Conservation (phyloP, 176 grass and related monocot species). For the Chloris gayana region DNA sequence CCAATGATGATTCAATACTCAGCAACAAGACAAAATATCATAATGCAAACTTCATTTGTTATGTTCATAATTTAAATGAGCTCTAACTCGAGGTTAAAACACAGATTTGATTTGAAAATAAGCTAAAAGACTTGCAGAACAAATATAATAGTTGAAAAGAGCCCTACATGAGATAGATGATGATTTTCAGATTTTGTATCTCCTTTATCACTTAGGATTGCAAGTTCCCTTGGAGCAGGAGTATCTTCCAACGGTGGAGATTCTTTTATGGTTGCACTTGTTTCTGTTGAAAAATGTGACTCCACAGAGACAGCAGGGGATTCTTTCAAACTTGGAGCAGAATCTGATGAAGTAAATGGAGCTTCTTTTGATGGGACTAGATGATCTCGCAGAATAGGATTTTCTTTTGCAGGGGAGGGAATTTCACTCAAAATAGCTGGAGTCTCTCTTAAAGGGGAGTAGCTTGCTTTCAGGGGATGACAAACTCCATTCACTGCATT, state of each 20-base stretch:
- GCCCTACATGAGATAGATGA: constrained; percentile 62
- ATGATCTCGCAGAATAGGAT: constrained; percentile 33
- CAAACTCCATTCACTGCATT: constrained; percentile 33
- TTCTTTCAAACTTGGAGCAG: constrained; percentile 40
- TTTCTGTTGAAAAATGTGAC: constrained; percentile 51
- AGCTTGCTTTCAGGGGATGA: constrained; percentile 38
- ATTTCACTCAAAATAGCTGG: constrained; percentile 43
- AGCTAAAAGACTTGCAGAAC: constrained; percentile 11
- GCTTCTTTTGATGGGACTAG: constrained; percentile 42
- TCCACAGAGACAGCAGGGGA: constrained; percentile 34
- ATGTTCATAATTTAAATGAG: neutral
- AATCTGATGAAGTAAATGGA: constrained; percentile 37
- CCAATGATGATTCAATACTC: neutral
- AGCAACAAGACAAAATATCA: constrained; percentile 14
- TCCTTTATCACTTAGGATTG: constrained; percentile 44
- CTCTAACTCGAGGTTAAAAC: neutral
- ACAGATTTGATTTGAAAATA: neutral
- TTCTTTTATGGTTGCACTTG: constrained; percentile 26
- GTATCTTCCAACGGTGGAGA: constrained; percentile 16
- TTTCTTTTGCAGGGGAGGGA: constrained; percentile 34
- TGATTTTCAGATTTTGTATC: constrained; percentile 32
- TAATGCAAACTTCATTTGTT: neutral
- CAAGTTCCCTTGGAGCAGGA: constrained; percentile 34
- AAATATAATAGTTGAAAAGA: constrained; percentile 19
- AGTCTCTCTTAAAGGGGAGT: constrained; percentile 41